Evolutionary conservation across 805 yeast species (phyloP).

Genomic region (Nakazawaea peltata): DNA sequence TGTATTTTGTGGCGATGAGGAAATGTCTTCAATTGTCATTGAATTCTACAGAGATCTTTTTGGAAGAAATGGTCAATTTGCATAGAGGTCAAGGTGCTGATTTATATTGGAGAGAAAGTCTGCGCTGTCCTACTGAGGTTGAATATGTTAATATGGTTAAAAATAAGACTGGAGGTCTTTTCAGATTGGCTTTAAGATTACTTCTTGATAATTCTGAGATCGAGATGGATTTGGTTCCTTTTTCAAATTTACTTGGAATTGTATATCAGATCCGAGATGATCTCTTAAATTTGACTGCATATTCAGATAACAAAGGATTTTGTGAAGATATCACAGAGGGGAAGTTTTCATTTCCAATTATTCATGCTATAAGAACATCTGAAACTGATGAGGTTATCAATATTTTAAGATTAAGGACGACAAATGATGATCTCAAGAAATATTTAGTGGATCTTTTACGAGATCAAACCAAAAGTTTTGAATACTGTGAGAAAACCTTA

Average conservation of each 20-base stretch:
- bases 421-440: conserved; percentile 38
- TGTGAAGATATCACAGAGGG: conserved; percentile 90
- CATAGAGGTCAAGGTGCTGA: conserved; percentile 92
- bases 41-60: conserved; percentile 28
- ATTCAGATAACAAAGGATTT: conserved; percentile 60
- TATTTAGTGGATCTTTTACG: conserved; percentile 42
- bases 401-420: conserved; percentile 46
- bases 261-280: conserved; percentile 86
- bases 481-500: conserved; percentile 27
- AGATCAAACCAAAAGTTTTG: conserved; percentile 28
- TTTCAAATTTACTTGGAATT: conserved; percentile 74
- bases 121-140: conserved; percentile 46
- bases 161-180: conserved; percentile 86
- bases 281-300: conserved; percentile 57
- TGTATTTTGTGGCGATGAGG: conserved; percentile 68
- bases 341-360: conserved; percentile 77
- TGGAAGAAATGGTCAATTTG: conserved; percentile 70
- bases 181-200: conserved; percentile 63
- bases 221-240: conserved; percentile 32
- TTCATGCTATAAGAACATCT: conserved; percentile 45
- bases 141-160: conserved; percentile 76
- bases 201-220: conserved; percentile 32
- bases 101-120: conserved; percentile 76
- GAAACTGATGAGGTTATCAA: conserved; percentile 33
- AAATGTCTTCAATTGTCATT: conserved; percentile 28